Percentiles rank a stretch among this genome's conserved stretches.
Conservation (phyloP, 768 basidiomycete genomes). For the Amanita fuliginea region DNA sequence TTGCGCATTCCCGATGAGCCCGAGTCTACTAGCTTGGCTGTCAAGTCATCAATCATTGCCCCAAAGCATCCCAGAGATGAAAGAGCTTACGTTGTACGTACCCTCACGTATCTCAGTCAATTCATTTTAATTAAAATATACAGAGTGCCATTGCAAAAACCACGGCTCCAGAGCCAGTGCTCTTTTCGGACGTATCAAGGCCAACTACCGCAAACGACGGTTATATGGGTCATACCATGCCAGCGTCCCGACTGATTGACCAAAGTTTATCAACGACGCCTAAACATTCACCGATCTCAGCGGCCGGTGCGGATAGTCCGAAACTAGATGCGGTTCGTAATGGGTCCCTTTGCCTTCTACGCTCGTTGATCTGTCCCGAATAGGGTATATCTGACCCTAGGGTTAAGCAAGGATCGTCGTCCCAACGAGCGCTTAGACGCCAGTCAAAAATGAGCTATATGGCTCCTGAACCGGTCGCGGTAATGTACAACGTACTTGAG, state of each 20-base stretch:
- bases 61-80: not conserved
- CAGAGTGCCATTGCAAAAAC: not conserved
- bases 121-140: not conserved
- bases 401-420: not conserved
- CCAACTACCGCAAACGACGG: not conserved
- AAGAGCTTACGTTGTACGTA: not conserved
- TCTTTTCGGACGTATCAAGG: not conserved
- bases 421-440: not conserved
- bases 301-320: not conserved
- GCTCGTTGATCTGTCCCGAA: not conserved
- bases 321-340: constrained; percentile 1
- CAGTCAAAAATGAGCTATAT: constrained; percentile 1
- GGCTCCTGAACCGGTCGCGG: not conserved
- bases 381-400: not conserved
- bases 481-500: not conserved
- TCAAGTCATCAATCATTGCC: not conserved
- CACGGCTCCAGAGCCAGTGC: not conserved
- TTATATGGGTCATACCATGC: not conserved
- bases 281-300: constrained; percentile 3
- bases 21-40: not conserved
- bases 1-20: not conserved
- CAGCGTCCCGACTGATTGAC: not conserved
- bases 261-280: not conserved
- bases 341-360: not conserved
- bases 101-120: not conserved